phyloP scores from a whole-genome alignment of 495 filamentous ascomycete genomes.

The Podospora didyma region DNA sequence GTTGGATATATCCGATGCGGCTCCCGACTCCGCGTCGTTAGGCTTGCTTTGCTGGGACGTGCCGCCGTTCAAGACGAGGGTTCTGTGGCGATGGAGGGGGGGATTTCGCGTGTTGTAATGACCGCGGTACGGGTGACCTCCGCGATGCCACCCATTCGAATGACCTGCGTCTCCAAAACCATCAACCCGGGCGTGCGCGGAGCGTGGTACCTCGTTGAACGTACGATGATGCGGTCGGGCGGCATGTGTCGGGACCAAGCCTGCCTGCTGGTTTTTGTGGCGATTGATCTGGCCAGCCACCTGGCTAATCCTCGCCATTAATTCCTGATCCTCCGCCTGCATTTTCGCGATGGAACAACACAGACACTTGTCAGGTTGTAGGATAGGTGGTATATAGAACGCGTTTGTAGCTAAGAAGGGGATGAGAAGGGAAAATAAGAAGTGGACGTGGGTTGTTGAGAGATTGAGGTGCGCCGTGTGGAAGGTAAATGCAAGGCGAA shows the following conservation, averaged over 20 bases:
- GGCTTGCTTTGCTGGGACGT: slow-evolving; percentile 15
- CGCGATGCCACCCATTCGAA: slow-evolving; percentile 29
- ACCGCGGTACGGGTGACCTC: slow-evolving; percentile 36
- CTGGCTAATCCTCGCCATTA: slow-evolving; percentile 70
- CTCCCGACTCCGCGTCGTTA: slow-evolving; percentile 24
- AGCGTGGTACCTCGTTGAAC: too few species aligned
- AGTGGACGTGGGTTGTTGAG: too few species aligned
- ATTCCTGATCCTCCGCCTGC: slow-evolving; percentile 69
- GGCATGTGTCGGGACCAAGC: slow-evolving; percentile 15
- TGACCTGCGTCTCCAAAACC: slow-evolving; percentile 16
- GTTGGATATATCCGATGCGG: slow-evolving; percentile 35
- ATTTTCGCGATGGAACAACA: slow-evolving; percentile 38
- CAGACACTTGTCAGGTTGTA: too few species aligned
- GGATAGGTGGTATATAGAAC: neutral
- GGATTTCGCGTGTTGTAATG: slow-evolving; percentile 36
- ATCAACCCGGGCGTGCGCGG: too few species aligned
- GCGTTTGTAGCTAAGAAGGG: too few species aligned
- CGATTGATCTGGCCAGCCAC: slow-evolving; percentile 81
- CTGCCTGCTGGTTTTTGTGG: slow-evolving; percentile 62
- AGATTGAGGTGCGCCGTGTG: too few species aligned
- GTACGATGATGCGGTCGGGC: slow-evolving; percentile 5
- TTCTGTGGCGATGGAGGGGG: slow-evolving; percentile 62
- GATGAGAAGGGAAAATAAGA: too few species aligned
- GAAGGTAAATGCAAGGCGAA: too few species aligned
- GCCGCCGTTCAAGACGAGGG: slow-evolving; percentile 62